A percentile compares a stretch with the other conserved stretches of the same genome.
These are phyloP conservation scores for Phytophthora rubi DNA, from an alignment of 352 stramenopile genomes.

Conservation along the genomic window DNA sequence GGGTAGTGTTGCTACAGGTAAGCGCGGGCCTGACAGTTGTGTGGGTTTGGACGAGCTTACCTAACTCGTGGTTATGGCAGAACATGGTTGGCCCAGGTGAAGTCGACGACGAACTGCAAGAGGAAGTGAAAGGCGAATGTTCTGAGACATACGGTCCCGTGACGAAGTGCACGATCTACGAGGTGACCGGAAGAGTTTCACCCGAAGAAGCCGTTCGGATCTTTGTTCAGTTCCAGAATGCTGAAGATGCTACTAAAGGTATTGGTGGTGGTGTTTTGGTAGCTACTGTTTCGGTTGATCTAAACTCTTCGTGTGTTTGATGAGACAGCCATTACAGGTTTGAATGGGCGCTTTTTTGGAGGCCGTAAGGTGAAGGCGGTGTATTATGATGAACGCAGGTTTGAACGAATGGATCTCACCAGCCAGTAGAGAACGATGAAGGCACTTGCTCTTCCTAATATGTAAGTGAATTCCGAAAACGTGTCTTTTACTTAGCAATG, in stretches of 20 bases:
- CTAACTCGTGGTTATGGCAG: constrained; percentile 40
- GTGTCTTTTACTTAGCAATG: constrained; percentile 13
- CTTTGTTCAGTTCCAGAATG: constrained; percentile 87
- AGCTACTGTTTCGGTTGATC: constrained; percentile 1
- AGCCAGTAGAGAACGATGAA: constrained; percentile 34
- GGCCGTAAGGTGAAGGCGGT: constrained; percentile 83
- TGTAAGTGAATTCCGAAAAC: constrained; percentile 24
- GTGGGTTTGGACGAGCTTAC: background rate
- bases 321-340: constrained; percentile 65
- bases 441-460: constrained; percentile 4
- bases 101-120: constrained; percentile 88
- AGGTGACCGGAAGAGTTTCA: constrained; percentile 52
- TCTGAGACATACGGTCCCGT: constrained; percentile 84
- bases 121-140: constrained; percentile 91
- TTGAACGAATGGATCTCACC: constrained; percentile 66
- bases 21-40: background rate
- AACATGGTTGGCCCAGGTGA: constrained; percentile 93
- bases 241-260: constrained; percentile 82
- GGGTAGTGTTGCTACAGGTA: constrained; percentile 48
- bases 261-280: constrained; percentile 2
- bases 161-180: constrained; percentile 75
- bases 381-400: constrained; percentile 87
- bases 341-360: constrained; percentile 91
- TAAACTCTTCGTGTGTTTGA: background rate
- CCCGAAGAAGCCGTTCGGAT: constrained; percentile 87